phyloP scores from a whole-genome alignment of 306 rosid species.

The Rosa multiflora region DNA sequence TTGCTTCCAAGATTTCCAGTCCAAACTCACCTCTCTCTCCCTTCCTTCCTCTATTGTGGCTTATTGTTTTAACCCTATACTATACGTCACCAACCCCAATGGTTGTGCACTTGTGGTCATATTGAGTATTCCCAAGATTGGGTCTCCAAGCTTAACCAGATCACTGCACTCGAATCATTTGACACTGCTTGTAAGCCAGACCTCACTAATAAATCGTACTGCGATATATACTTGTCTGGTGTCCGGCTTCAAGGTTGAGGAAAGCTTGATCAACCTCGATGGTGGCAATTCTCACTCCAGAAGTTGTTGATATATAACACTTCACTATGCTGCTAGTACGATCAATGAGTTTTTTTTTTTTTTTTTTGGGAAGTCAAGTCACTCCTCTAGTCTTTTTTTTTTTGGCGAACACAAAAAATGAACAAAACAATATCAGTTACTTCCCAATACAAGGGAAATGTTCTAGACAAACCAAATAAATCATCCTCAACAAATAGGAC shows the following conservation, averaged over 20 bases:
- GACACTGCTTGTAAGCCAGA: conserved; percentile 57
- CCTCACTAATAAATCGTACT: conserved; percentile 55
- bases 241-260: conserved; percentile 42
- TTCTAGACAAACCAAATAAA: not conserved
- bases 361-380: not conserved
- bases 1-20: conserved; percentile 62
- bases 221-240: conserved; percentile 56
- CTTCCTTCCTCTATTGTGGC: conserved; percentile 35
- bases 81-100: conserved; percentile 50
- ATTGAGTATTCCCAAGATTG: conserved; percentile 56
- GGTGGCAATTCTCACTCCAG: conserved; percentile 53
- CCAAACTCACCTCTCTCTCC: conserved; percentile 45
- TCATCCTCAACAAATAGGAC: conserved; percentile 7
- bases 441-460: conserved; percentile 1
- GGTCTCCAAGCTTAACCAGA: conserved; percentile 45
- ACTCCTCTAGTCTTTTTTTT: not conserved
- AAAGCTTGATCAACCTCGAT: conserved; percentile 33
- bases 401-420: not conserved
- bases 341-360: too few species aligned
- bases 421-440: not conserved
- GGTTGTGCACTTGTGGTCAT: conserved; percentile 63
- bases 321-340: conserved; percentile 85
- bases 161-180: conserved; percentile 23
- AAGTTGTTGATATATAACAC: conserved; percentile 49
- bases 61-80: conserved; percentile 59